These are phyloP conservation scores for Malus fusca DNA, from an alignment of 306 rosid species.

Conservation along the genomic window DNA sequence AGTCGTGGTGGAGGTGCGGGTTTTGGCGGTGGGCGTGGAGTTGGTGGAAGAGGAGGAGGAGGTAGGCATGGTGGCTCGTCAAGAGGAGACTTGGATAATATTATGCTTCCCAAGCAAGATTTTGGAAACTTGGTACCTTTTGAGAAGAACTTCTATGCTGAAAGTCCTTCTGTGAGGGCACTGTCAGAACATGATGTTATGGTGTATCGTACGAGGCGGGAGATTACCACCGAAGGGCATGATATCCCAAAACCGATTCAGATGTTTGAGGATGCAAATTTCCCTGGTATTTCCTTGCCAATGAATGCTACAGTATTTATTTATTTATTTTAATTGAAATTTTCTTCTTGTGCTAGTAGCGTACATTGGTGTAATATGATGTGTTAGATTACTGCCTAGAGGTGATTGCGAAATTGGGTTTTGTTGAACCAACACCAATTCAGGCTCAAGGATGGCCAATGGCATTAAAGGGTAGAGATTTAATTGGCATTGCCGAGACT, in stretches of 20 bases:
- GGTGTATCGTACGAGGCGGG: slow-evolving; percentile 54
- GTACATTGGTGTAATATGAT: slow-evolving; percentile 9
- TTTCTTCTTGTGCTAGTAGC: neutral
- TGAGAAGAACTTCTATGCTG: slow-evolving; percentile 75
- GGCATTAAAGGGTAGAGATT: slow-evolving; percentile 94
- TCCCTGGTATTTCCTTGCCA: slow-evolving; percentile 55
- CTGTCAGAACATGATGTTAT: slow-evolving; percentile 66
- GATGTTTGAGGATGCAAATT: slow-evolving; percentile 64
- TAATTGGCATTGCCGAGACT: slow-evolving; percentile 95
- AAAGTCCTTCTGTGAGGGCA: slow-evolving; percentile 47
- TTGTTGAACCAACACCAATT: slow-evolving; percentile 91
- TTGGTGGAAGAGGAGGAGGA: slow-evolving; percentile 48
- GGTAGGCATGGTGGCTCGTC: slow-evolving; percentile 61
- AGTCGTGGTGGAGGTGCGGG: slow-evolving; percentile 26
- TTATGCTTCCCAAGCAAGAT: slow-evolving; percentile 71
- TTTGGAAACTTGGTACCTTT: slow-evolving; percentile 77
- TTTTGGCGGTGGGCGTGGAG: slow-evolving; percentile 29
- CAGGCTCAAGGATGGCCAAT: slow-evolving; percentile 99
- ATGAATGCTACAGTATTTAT: neutral
- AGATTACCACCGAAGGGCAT: slow-evolving; percentile 77
- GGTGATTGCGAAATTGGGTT: slow-evolving; percentile 80
- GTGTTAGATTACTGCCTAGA: slow-evolving; percentile 74
- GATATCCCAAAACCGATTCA: slow-evolving; percentile 76
- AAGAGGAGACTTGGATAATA: slow-evolving; percentile 65
- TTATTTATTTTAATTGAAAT: neutral